Evolutionary conservation across 1,139 yeast genomes (phyloP), one percentile per base, ranked within the genome.

Genomic region (Hyphopichia burtonii): DNA sequence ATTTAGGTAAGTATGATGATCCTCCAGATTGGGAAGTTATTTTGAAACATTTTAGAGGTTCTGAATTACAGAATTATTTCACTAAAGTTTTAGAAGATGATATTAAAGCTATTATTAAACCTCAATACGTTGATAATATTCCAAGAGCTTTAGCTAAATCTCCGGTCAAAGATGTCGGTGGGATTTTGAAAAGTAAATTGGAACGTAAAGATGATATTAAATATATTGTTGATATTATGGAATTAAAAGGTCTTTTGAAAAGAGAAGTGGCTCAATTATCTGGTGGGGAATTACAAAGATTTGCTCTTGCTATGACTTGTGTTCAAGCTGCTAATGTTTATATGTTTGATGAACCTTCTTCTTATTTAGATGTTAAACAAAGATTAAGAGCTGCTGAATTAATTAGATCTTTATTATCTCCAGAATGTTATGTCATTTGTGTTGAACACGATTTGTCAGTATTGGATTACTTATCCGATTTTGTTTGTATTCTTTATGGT

Each of bases 301-400:
- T 93, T 64, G 98, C 99, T 38, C 85, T 93, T 63, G 99, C 94
- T 56, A 84, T 93, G 89, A 87, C 98, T 16, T 89, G 96, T 75
- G 91, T 91, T 38, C 98, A 93, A 70, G 76, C 74, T 31, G 98
- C 98, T 44, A 88, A 90, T 57, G 98, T 93, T 38, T 93, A 93
- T 71, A 93, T 93, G 99, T 93, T 93, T 66, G 99, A 93, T 72
- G 99, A 93, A 74, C 99, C 99, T 40, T 91, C 98, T 22, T 93
- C 99, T 12, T 93, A 93, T 70, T 75, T 93, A 66, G 99, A 93
- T 78, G 98, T 93, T 52, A 93, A 93, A 71, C 99, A 93, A 72
- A 93, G 99, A 82, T 81, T 93, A 66, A 87, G 94, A 61, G 99
- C 99, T 43, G 99, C 99, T 45, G 84, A 83, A 66, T 83, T 89